Conservation (phyloP, 371 early-diverging fungal species). For the Capillidium rhysosporum region DNA sequence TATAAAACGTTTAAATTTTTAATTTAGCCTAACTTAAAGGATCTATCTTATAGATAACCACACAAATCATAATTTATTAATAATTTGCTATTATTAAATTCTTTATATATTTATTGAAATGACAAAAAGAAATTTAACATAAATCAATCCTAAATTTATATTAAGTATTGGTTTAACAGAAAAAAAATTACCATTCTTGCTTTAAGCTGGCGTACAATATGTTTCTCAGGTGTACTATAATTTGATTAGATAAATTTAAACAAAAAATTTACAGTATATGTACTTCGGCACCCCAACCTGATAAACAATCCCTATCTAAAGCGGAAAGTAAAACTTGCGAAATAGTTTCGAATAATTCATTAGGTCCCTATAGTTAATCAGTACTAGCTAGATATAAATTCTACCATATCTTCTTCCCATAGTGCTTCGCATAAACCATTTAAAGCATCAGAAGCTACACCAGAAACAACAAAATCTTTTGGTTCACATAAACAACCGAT, state of each 20-base stretch:
- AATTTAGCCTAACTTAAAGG: no score
- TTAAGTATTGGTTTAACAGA: not conserved
- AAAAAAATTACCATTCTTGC: slow-evolving; percentile 53
- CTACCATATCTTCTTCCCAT: slow-evolving; percentile 89
- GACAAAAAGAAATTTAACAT: no score
- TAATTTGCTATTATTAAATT: no score
- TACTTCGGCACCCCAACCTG: slow-evolving; percentile 98
- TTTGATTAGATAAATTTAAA: not conserved
- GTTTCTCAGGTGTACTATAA: slow-evolving; percentile 51
- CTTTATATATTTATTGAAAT: no score
- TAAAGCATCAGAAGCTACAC: slow-evolving; percentile 80
- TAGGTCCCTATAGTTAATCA: slow-evolving; percentile 45
- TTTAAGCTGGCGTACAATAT: slow-evolving; percentile 73
- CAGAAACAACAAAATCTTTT: slow-evolving; percentile 91
- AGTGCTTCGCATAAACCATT: slow-evolving; percentile 97
- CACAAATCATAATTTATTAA: no score
- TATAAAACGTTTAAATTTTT: no score
- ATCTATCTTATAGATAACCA: no score
- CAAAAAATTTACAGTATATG: slow-evolving; percentile 55
- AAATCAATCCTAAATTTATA: no score
- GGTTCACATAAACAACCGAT: slow-evolving; percentile 95
- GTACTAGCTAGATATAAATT: slow-evolving; percentile 1
- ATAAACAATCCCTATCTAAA: slow-evolving; percentile 93
- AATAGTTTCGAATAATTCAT: slow-evolving; percentile 94
- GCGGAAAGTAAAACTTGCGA: slow-evolving; percentile 95